phyloP scores from a whole-genome alignment of 345 rosid genomes.

The Lumnitzera littorea region DNA sequence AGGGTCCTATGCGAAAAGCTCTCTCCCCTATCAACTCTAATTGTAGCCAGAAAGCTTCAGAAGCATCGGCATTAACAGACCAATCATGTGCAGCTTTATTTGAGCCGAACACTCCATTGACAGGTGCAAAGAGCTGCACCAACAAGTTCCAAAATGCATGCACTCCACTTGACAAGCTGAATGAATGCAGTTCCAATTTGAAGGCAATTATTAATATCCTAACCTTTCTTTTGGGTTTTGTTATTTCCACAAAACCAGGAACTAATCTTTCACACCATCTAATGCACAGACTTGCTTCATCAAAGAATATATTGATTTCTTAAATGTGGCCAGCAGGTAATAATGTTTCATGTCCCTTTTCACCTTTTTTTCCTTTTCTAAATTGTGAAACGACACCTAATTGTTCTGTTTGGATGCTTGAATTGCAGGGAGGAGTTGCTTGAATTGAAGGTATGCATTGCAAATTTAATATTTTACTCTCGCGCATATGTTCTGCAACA shows the following conservation, averaged over 20 bases:
- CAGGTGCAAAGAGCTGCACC: conserved; percentile 19
- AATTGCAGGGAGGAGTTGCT: conserved; percentile 63
- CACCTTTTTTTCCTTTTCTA: background rate
- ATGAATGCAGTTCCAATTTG: conserved; percentile 43
- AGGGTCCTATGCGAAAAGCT: conserved; percentile 49
- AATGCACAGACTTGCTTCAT: conserved; percentile 46
- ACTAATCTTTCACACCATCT: conserved; percentile 10
- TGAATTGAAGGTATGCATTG: conserved; percentile 54
- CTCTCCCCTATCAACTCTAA: conserved; percentile 54
- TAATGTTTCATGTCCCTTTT: background rate
- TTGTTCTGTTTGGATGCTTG: background rate
- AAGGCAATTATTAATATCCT: conserved; percentile 33
- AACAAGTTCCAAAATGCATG: conserved; percentile 16
- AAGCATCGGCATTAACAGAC: conserved; percentile 11
- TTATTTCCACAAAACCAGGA: background rate
- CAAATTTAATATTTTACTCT: background rate
- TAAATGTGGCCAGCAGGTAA: conserved; percentile 77
- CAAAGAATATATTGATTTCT: conserved; percentile 54
- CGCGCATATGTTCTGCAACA: background rate
- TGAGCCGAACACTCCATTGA: conserved; percentile 48
- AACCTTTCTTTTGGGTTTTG: background rate
- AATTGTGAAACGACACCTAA: background rate
- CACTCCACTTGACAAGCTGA: conserved; percentile 53
- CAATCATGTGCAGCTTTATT: conserved; percentile 5
- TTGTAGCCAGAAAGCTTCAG: conserved; percentile 14